A percentile compares a stretch with the other conserved stretches of the same genome.
phyloP scores from a whole-genome alignment of 1,284 basidiomycete genomes.

The Malassezia obtusa region DNA sequence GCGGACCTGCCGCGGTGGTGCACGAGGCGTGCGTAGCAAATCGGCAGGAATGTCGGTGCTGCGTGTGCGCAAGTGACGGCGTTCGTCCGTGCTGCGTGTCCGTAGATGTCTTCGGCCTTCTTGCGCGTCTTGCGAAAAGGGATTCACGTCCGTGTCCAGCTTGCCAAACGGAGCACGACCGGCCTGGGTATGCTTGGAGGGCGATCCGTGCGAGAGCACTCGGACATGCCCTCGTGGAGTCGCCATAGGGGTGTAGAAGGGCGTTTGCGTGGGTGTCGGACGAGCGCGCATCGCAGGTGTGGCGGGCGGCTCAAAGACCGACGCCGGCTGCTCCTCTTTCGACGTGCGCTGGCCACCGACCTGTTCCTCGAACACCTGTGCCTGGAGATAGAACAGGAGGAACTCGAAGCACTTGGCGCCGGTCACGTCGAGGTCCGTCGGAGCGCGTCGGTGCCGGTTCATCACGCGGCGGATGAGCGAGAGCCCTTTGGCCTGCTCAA shows the following conservation, averaged over 20 bases:
- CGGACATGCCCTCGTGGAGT: conserved; percentile 1
- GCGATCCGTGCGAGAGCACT: conserved; percentile 13
- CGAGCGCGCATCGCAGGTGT: not conserved
- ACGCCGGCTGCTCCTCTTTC: not conserved
- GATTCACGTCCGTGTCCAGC: not conserved
- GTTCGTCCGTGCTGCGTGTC: conserved; percentile 2
- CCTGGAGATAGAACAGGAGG: conserved; percentile 14
- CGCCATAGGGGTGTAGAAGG: conserved; percentile 11
- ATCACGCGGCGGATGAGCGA: conserved; percentile 11
- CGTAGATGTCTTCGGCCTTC: not conserved
- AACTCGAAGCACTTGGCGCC: conserved; percentile 15
- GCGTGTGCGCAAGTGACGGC: not conserved
- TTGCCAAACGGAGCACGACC: not conserved
- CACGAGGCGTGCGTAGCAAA: conserved; percentile 3
- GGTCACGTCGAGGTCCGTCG: not conserved
- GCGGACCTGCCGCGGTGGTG: not conserved
- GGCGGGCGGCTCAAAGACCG: not conserved
- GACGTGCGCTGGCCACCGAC: not conserved
- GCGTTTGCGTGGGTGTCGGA: not conserved
- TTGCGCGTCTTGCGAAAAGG: not conserved
- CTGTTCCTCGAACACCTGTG: conserved; percentile 14
- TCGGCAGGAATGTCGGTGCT: not conserved
- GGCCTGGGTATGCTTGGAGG: not conserved
- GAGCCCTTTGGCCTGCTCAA: conserved; percentile 16
- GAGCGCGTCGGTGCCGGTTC: not conserved